Percentiles rank a stretch among this genome's conserved stretches.
Evolutionary conservation across 768 basidiomycete genomes (phyloP).

Genomic region (Russula brevipes): DNA sequence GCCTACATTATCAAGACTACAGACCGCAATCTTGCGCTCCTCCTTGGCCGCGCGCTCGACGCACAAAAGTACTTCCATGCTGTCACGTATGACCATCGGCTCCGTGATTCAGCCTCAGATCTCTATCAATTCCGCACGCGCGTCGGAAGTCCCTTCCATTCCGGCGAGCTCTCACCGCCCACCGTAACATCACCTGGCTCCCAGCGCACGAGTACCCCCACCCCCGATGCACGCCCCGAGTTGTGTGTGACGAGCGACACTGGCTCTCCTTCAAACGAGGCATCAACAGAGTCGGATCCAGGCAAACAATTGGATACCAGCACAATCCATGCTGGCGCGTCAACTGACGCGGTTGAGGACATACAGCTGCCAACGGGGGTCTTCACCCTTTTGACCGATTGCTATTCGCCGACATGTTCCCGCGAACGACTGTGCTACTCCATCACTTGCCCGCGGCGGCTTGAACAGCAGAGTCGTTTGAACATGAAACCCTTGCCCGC

Average conservation of each 20-base stretch:
- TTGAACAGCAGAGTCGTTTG: constrained; percentile 90
- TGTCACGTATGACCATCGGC: constrained; percentile 95
- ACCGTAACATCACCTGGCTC: constrained; percentile 34
- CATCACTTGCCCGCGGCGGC: constrained; percentile 88
- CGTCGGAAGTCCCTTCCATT: constrained; percentile 78
- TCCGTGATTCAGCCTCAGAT: constrained; percentile 83
- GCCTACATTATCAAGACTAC: constrained; percentile 98
- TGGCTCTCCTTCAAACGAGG: constrained; percentile 28
- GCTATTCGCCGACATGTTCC: constrained; percentile 96
- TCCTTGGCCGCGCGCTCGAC: constrained; percentile 93
- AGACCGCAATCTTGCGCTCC: constrained; percentile 89
- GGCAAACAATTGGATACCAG: constrained; percentile 28
- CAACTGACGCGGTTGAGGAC: constrained; percentile 42
- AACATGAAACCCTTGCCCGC: constrained; percentile 94
- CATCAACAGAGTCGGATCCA: constrained; percentile 31
- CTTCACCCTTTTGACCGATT: constrained; percentile 93
- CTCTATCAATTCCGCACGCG: constrained; percentile 90
- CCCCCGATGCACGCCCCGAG: constrained; percentile 27
- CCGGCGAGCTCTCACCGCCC: constrained; percentile 51
- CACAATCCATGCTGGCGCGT: constrained; percentile 25
- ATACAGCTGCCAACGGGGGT: constrained; percentile 82
- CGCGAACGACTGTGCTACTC: constrained; percentile 94
- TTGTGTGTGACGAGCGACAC: constrained; percentile 27
- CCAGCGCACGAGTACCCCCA: background rate
- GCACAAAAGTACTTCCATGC: constrained; percentile 99